These are phyloP conservation scores for Xylariales sp. DNA, from an alignment of 2,329 filamentous ascomycete genomes.

Conservation along the genomic window DNA sequence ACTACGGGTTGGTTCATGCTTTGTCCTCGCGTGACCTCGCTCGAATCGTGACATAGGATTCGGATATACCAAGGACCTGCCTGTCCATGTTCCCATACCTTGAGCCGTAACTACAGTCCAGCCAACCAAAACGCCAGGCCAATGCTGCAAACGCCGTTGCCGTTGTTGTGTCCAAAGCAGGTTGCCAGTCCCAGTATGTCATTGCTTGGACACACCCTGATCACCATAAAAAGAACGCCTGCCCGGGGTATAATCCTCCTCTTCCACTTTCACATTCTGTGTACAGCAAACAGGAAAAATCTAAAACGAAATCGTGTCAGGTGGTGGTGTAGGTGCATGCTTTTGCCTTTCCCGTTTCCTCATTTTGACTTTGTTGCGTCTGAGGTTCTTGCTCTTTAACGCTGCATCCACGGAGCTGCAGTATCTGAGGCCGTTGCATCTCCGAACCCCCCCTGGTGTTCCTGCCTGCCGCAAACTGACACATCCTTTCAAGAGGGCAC, in stretches of 20 bases:
- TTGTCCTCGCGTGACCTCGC: background rate
- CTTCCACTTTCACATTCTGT: background rate
- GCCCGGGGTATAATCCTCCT: constrained; percentile 5
- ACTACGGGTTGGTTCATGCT: background rate
- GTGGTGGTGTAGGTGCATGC: background rate
- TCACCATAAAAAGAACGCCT: constrained; percentile 5
- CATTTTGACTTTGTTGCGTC: constrained; percentile 23
- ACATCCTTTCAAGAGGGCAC: constrained; percentile 13
- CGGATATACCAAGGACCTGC: background rate
- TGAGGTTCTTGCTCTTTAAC: constrained; percentile 23
- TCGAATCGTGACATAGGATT: background rate
- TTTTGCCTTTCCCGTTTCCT: constrained; percentile 13
- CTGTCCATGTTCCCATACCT: background rate
- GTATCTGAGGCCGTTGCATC: constrained; percentile 19
- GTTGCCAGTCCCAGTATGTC: background rate
- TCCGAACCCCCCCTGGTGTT: constrained; percentile 19
- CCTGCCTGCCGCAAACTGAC: constrained; percentile 18
- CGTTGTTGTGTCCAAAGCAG: background rate
- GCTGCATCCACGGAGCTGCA: constrained; percentile 24
- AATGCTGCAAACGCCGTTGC: background rate
- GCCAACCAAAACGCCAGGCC: background rate
- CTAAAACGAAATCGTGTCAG: background rate
- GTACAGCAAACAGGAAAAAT: background rate
- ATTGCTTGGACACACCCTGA: background rate
- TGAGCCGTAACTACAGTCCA: background rate